Percentiles rank a stretch among this genome's conserved stretches.
phyloP scores from a whole-genome alignment of 257 asterid species.

The Solanum piurae region DNA sequence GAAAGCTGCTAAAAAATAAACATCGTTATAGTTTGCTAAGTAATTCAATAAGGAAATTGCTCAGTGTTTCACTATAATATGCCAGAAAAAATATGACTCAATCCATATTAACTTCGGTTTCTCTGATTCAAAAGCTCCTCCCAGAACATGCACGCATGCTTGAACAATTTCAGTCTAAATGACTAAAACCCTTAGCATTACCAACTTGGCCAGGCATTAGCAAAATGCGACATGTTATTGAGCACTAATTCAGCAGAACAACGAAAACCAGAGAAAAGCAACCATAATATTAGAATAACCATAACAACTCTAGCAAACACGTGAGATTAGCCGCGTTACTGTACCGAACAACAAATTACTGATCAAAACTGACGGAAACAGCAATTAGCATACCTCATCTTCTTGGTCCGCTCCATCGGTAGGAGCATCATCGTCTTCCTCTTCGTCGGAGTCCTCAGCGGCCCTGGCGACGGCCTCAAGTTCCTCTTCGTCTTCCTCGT shows the following conservation, averaged over 20 bases:
- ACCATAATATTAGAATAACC: background rate
- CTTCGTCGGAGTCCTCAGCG: constrained; percentile 59
- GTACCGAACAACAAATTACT: background rate
- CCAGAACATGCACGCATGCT: background rate
- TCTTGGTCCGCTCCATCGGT: constrained; percentile 25
- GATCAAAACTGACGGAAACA: background rate
- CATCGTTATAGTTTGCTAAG: background rate
- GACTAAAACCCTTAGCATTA: background rate
- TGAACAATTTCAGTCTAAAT: background rate
- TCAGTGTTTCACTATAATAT: background rate
- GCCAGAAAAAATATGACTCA: background rate
- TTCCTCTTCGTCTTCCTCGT: constrained; percentile 89
- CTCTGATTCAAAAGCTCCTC: background rate
- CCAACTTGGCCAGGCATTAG: background rate
- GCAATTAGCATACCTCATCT: constrained; percentile 37
- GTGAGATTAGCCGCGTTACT: background rate
- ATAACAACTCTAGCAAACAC: background rate
- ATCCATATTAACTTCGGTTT: background rate
- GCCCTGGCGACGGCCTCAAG: constrained; percentile 82
- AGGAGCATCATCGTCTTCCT: constrained; percentile 39
- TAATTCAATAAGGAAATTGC: background rate
- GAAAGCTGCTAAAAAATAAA: background rate
- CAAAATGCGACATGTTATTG: background rate
- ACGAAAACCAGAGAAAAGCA: background rate
- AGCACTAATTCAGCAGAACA: background rate